Percentiles rank a stretch among this genome's conserved stretches.
Evolutionary conservation across 1,139 yeast species (phyloP).

Genomic region (Yamadazyma oceani): DNA sequence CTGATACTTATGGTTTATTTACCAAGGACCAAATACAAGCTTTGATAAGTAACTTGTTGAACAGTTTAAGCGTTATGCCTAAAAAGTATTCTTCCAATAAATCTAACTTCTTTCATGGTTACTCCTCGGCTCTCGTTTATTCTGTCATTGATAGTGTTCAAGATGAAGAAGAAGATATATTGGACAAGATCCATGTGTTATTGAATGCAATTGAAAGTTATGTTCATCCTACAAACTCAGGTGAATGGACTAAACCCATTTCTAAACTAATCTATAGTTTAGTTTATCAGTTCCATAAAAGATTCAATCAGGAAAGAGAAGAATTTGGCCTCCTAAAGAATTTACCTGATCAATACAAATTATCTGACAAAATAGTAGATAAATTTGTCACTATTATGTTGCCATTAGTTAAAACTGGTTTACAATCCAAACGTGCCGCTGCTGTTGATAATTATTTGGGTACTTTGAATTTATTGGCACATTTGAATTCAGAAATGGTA

Average conservation of each 20-base stretch:
- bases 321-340: constrained; percentile 38
- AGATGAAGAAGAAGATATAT: constrained; percentile 43
- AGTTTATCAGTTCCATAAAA: constrained; percentile 57
- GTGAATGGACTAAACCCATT: constrained; percentile 78
- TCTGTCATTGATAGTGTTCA: constrained; percentile 51
- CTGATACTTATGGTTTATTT: constrained; percentile 58
- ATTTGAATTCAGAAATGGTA: constrained; percentile 59
- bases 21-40: constrained; percentile 58
- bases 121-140: constrained; percentile 62
- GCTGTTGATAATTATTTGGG: constrained; percentile 62
- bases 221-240: constrained; percentile 88
- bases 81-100: constrained; percentile 40
- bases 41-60: constrained; percentile 56
- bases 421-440: constrained; percentile 70
- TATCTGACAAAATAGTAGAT: constrained; percentile 42
- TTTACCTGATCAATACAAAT: constrained; percentile 47
- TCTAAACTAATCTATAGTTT: constrained; percentile 61
- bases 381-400: constrained; percentile 56
- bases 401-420: constrained; percentile 66
- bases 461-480: constrained; percentile 63
- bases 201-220: constrained; percentile 77
- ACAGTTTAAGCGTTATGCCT: constrained; percentile 48
- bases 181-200: constrained; percentile 54
- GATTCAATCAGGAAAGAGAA: constrained; percentile 51
- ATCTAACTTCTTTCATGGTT: constrained; percentile 53